Base-by-base conservation (phyloP, 2,329 filamentous ascomycete genomes). In the Aspergillus ibericus region DNA sequence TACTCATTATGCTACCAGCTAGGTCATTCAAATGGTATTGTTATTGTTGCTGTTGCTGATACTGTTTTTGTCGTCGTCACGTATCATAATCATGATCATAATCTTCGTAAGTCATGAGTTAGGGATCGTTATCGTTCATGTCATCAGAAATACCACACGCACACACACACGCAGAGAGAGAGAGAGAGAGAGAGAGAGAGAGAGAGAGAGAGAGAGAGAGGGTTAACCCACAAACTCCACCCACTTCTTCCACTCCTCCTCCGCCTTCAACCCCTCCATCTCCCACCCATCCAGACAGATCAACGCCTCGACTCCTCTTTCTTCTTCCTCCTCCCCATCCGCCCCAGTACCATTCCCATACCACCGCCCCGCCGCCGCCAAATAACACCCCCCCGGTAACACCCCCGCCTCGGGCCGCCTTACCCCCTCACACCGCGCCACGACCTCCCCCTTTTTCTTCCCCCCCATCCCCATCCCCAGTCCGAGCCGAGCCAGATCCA, bases 281-380 rank as follows among this genome's bases (percentile, higher is more conserved):
- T 63, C 63, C 40, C n/a, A 36, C 18, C 53, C 61, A 16, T 50
- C 50, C 52, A 65, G 36, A 53, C 64, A 66, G 32, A 65, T 9
- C 47, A 61, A 25, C n/a, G 36, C 52, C 40, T 63, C 64, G 3
- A 59, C 22, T 10, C 60, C 55, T n/a, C n/a, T 29, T 20, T 52
- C 49, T 15, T 34, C 47, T 12, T 18, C 16, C 16, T 20, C 47
- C 2, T 20, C 50, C 55, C 50, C 18, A 4, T 29, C 35, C 29
- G 20, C 35, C 5, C 20, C 36, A 10, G 15, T 27, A 3, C 15
- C 25, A 16, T 13, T n/a, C 2, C 4, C 44, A 12, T 40, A 56
- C 16, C 48, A 55, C 15, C 36, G 16, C 7, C 52, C 27, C 15
- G 47, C 44, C 9, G 59, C 58, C 18, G 56, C 59, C 25, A 65